Evolutionary conservation across 2,329 filamentous ascomycete genomes (phyloP), one percentile per base, ranked within the genome.

Genomic region (Cytospora leucostoma): DNA sequence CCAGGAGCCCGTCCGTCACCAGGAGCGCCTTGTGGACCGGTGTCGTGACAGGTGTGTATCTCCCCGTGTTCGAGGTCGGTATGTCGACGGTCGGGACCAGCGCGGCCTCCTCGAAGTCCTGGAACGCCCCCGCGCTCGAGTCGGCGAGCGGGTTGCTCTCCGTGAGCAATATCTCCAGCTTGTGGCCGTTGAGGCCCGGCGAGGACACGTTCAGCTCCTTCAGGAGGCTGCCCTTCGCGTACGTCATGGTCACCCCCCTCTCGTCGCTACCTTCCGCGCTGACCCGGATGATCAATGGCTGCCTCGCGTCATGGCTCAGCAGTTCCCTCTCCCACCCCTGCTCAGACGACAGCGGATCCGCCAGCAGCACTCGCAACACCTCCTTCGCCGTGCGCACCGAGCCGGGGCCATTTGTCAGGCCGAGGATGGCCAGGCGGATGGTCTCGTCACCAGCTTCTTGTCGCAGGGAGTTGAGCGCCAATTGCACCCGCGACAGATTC

Each of bases 1-100:
- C 92, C 59, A 84, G 78, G 2, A 96, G 77, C 0, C 92, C 93
- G 56, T 91, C 83, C 0, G 87, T 88, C 10, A 96, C 83, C 11
- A 97, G 70, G 17, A 97, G 76, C 0, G 89, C 86, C 72, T 88
- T 91, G 72, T 98, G 94, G 1, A 97, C 92, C 0, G 94, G 93
- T 52, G 92, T 92, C 7, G 87, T 86, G 50, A 95, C 81, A 17
- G 87, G 83, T 13, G 87, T 87, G 62, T 86, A 83, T 65, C 86
- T 81, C 10, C 88, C 87, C 17, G 84, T 85, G 65, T 81, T 82
- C 15, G 89, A 87, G 7, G 80, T 83, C 1, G 85, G 85, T 50
- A 91, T 90, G 21, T 91, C 87, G 38, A 96, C 83, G 0, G 82
- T 82, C 3, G 93, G 93, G 19, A 92, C 88, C n/a, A 97, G 82